Conservation (phyloP, 2,329 filamentous ascomycete species). For the Hypoxylon sp. region DNA sequence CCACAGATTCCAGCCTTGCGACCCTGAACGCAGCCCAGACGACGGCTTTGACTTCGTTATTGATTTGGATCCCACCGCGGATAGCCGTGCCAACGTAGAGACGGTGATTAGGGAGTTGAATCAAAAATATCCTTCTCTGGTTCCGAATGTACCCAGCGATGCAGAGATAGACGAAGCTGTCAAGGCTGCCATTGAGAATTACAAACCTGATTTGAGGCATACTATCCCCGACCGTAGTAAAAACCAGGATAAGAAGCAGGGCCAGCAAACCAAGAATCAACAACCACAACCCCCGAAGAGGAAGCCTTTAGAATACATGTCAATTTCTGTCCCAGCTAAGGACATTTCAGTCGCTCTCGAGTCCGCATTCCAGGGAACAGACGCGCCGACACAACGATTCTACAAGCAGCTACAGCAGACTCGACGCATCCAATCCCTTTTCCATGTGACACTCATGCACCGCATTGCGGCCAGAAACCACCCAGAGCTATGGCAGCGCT, state of each 20-base stretch:
- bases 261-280: conserved; percentile 50
- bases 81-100: conserved; percentile 88
- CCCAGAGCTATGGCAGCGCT: conserved; percentile 78
- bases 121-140: conserved; percentile 77
- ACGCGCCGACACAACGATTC: conserved; percentile 66
- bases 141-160: conserved; percentile 73
- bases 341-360: conserved; percentile 67
- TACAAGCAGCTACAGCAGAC: conserved; percentile 78
- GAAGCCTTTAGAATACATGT: conserved; percentile 65
- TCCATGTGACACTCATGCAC: conserved; percentile 96
- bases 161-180: conserved; percentile 84
- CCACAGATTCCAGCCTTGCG: conserved; percentile 80
- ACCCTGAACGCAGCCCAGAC: conserved; percentile 75
- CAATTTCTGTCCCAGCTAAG: conserved; percentile 55
- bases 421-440: conserved; percentile 80
- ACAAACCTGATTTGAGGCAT: conserved; percentile 79
- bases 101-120: conserved; percentile 76
- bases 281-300: conserved; percentile 53
- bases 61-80: conserved; percentile 77
- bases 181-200: conserved; percentile 75
- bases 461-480: conserved; percentile 68
- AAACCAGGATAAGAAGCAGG: conserved; percentile 56
- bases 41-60: conserved; percentile 84
- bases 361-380: conserved; percentile 68
- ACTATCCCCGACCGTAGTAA: conserved; percentile 69